Evolutionary conservation across 345 rosid species (phyloP).

Genomic region (Ailanthus altissimus): DNA sequence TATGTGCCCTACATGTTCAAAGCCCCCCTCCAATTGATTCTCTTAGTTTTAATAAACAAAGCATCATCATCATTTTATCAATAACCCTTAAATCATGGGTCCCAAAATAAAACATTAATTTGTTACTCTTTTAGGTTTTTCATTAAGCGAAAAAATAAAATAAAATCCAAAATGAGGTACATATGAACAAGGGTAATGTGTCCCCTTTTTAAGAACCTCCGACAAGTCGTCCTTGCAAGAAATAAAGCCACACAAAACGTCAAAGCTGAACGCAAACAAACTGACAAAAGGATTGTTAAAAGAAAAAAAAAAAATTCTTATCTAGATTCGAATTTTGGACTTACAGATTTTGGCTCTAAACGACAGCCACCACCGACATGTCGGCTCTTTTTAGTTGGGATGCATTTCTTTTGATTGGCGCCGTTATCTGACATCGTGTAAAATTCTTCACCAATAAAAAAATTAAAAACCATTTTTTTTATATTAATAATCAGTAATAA

Average conservation of each 20-base stretch:
- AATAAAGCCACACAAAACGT: not conserved
- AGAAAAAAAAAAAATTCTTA: not conserved
- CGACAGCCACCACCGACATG: constrained; percentile 28
- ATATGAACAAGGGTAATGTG: not conserved
- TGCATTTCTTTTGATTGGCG: not conserved
- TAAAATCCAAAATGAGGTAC: not conserved
- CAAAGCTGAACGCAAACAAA: not conserved
- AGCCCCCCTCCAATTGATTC: not conserved
- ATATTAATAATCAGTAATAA: too few relatives aligned
- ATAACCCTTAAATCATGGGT: not conserved
- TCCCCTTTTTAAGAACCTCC: constrained; percentile 18
- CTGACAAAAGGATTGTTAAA: not conserved
- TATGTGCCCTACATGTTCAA: not conserved
- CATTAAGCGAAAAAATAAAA: not conserved
- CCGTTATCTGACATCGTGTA: constrained; percentile 38
- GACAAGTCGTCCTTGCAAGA: constrained; percentile 29
- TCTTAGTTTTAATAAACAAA: not conserved
- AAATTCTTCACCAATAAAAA: not conserved
- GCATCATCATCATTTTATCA: not conserved
- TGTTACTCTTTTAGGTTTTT: not conserved
- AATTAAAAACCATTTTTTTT: too few relatives aligned
- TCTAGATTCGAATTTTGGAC: constrained; percentile 17
- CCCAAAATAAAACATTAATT: not conserved
- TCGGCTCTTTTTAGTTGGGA: constrained; percentile 1
- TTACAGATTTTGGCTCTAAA: constrained; percentile 7